phyloP scores from a whole-genome alignment of 2,329 filamentous ascomycete genomes.

The Xylariaceae sp. region DNA sequence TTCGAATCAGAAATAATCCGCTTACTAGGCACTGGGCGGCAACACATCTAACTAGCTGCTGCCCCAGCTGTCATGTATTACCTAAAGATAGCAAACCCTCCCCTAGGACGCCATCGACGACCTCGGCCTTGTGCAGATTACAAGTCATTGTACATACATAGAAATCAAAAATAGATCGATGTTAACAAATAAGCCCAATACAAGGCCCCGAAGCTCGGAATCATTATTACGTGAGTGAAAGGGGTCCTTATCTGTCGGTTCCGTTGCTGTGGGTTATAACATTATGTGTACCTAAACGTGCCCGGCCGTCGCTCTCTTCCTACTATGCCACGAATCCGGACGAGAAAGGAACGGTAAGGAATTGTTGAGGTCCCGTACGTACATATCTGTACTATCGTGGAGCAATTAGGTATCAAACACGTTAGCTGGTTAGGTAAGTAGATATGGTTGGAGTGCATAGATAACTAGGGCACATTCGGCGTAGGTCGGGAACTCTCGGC shows the following conservation, averaged over 20 bases:
- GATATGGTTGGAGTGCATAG: no score
- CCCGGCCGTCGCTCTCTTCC: no score
- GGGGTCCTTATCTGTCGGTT: background rate
- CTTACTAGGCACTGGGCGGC: background rate
- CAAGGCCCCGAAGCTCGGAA: slow-evolving; percentile 10
- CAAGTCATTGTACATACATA: slow-evolving; percentile 18
- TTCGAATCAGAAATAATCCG: slow-evolving; percentile 5
- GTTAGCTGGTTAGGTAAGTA: background rate
- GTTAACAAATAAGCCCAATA: slow-evolving; percentile 6
- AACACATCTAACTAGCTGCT: background rate
- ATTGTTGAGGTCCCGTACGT: no score
- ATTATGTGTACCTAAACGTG: no score
- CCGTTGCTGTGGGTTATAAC: no score
- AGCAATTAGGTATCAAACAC: background rate
- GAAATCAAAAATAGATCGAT: slow-evolving; percentile 21
- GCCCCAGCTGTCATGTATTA: background rate
- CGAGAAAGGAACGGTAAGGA: no score
- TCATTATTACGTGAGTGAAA: background rate
- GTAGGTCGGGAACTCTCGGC: slow-evolving; percentile 5
- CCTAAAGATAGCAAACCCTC: background rate
- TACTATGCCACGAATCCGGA: no score
- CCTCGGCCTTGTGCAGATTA: slow-evolving; percentile 17
- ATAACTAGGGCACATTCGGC: slow-evolving; percentile 2
- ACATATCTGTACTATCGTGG: background rate
- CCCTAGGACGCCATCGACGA: slow-evolving; percentile 5